phyloP scores from a whole-genome alignment of 2,329 filamentous ascomycete genomes.

The Alternaria sp. region DNA sequence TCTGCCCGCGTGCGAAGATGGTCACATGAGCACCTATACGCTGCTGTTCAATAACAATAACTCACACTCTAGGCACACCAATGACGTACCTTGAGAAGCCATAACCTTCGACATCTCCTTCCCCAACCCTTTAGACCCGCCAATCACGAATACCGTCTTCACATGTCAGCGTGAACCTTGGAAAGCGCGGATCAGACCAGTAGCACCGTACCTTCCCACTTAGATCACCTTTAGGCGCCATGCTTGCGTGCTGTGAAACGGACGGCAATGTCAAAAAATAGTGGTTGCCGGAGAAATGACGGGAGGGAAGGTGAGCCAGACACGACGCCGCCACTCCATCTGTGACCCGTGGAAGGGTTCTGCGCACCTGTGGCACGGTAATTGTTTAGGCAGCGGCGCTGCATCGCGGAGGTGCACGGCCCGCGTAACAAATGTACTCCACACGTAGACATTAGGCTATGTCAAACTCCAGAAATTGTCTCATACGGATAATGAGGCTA shows the following conservation, averaged over 20 bases:
- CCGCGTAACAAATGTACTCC: background rate
- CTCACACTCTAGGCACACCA: background rate
- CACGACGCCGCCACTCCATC: background rate
- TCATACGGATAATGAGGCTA: background rate
- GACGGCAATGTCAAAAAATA: background rate
- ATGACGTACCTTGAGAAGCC: background rate
- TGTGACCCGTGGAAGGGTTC: background rate
- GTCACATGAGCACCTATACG: background rate
- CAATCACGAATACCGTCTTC: background rate
- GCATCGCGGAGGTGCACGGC: background rate
- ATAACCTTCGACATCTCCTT: background rate
- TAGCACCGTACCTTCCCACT: background rate
- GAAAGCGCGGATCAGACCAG: background rate
- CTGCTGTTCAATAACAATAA: background rate
- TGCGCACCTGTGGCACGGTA: background rate
- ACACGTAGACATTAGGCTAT: background rate
- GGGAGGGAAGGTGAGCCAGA: background rate
- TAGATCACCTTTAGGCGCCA: background rate
- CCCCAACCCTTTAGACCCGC: background rate
- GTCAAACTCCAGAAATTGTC: background rate
- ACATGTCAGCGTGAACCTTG: background rate
- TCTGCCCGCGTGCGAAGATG: background rate
- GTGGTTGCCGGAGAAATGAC: background rate
- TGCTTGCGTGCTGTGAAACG: background rate
- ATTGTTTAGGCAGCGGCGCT: background rate